Percentiles rank a stretch among this genome's conserved stretches.
phyloP scores from a whole-genome alignment of 2,329 filamentous ascomycete genomes.

The Coccinonectria pachysandricola region DNA sequence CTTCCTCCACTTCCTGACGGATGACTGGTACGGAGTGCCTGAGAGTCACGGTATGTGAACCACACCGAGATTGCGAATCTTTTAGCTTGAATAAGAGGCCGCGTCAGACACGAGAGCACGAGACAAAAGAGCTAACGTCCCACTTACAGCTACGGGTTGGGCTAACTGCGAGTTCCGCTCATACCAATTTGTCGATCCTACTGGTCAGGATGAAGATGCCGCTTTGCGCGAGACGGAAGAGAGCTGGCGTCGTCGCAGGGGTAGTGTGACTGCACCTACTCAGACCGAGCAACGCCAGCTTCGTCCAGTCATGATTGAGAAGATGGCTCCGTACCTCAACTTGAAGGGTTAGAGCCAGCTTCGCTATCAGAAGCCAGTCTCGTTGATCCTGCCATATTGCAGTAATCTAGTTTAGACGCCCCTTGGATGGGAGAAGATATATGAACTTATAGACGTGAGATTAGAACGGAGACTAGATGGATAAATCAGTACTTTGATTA shows the following conservation, averaged over 20 bases:
- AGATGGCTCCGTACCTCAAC: slow-evolving; percentile 29
- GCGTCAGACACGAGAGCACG: too few relatives aligned
- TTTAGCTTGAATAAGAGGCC: too few relatives aligned
- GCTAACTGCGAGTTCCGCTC: slow-evolving; percentile 62
- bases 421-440: too few relatives aligned
- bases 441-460: too few relatives aligned
- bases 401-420: too few relatives aligned
- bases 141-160: slow-evolving; percentile 56
- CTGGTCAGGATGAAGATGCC: slow-evolving; percentile 38
- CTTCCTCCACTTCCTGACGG: slow-evolving; percentile 74
- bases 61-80: too few relatives aligned
- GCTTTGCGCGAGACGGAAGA: slow-evolving; percentile 36
- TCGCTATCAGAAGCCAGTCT: too few relatives aligned
- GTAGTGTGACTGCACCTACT: slow-evolving; percentile 30
- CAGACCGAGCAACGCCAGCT: slow-evolving; percentile 37
- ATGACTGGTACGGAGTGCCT: slow-evolving; percentile 61
- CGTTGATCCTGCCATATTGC: too few relatives aligned
- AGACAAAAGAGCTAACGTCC: not conserved
- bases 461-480: too few relatives aligned
- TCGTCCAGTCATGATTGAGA: slow-evolving; percentile 26
- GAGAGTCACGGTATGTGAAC: slow-evolving; percentile 27
- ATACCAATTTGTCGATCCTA: slow-evolving; percentile 50
- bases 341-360: too few relatives aligned
- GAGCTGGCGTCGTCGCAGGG: slow-evolving; percentile 36
- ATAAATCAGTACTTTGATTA: too few relatives aligned